Percentiles rank a stretch among this genome's conserved stretches.
These are phyloP conservation scores for Cucurbita moschata DNA, from an alignment of 306 rosid genomes.

Conservation along the genomic window DNA sequence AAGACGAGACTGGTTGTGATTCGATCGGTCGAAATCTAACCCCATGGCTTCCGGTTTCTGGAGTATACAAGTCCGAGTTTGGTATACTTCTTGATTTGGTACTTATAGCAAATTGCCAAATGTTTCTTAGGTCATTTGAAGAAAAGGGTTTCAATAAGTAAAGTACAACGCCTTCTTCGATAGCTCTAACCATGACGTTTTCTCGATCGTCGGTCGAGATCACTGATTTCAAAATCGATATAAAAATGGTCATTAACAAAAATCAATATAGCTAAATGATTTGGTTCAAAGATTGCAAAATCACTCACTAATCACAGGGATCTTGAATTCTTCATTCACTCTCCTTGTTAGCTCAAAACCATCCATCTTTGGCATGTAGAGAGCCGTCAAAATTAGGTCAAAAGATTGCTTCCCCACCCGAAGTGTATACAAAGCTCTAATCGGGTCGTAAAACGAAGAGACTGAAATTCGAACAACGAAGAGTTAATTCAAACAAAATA, in stretches of 20 bases:
- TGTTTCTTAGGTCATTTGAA: conserved; percentile 9
- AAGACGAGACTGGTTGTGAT: background rate
- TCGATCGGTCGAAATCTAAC: background rate
- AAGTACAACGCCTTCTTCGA: conserved; percentile 1
- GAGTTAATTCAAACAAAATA: no score
- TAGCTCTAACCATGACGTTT: background rate
- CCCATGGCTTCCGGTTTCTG: background rate
- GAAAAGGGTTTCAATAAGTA: conserved; percentile 12
- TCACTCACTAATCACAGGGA: conserved; percentile 10
- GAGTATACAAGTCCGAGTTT: background rate
- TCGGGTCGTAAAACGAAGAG: background rate
- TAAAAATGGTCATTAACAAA: background rate
- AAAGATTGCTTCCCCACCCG: conserved; percentile 1
- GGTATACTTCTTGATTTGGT: background rate
- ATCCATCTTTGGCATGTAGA: conserved; percentile 6
- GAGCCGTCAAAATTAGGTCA: background rate
- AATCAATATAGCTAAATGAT: background rate
- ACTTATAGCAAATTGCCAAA: conserved; percentile 9
- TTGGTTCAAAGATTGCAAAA: no score
- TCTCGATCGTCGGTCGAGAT: background rate
- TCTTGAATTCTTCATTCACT: conserved; percentile 2
- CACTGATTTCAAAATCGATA: conserved; percentile 3
- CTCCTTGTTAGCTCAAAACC: conserved; percentile 10
- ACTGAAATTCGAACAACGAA: background rate
- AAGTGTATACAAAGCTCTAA: background rate